These are phyloP conservation scores for Megacollybia platyphylla DNA, from an alignment of 1,284 basidiomycete genomes.

Conservation along the genomic window DNA sequence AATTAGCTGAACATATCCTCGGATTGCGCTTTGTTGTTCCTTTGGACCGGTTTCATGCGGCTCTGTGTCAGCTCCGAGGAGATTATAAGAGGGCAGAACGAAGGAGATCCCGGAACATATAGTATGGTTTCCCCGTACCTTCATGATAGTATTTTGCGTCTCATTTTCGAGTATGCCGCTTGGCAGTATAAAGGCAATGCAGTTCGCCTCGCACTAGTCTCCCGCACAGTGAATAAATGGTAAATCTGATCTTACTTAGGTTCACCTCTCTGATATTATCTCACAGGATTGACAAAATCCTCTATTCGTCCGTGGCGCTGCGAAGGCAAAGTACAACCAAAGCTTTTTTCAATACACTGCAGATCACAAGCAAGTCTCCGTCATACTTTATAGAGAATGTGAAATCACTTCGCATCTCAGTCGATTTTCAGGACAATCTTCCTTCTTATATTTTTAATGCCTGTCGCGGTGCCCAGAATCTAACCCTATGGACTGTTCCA, in stretches of 20 bases:
- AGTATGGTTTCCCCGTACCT: slow-evolving; percentile 3
- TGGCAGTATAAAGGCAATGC: slow-evolving; percentile 12
- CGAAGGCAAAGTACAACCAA: slow-evolving; percentile 13
- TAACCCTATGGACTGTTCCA: slow-evolving; percentile 16
- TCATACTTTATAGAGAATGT: slow-evolving; percentile 15
- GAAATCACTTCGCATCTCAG: slow-evolving; percentile 16
- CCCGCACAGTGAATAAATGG: slow-evolving; percentile 13
- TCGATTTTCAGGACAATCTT: slow-evolving; percentile 13
- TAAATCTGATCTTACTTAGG: slow-evolving; percentile 8
- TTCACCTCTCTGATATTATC: neutral
- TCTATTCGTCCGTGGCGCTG: slow-evolving; percentile 15
- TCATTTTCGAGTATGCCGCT: slow-evolving; percentile 15
- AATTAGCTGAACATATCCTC: too few relatives aligned
- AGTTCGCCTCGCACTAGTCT: slow-evolving; percentile 13
- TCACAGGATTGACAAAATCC: slow-evolving; percentile 15
- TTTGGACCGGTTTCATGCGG: too few relatives aligned
- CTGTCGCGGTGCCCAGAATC: slow-evolving; percentile 13
- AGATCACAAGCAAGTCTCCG: slow-evolving; percentile 14
- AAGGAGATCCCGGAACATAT: too few relatives aligned
- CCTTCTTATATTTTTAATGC: slow-evolving; percentile 12
- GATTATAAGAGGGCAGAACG: too few relatives aligned
- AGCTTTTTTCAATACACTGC: slow-evolving; percentile 16
- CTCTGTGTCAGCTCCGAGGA: too few relatives aligned
- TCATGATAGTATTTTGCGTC: slow-evolving; percentile 14
- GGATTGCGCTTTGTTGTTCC: too few relatives aligned